phyloP scores from a whole-genome alignment of 2,329 filamentous ascomycete genomes.

The Trichoderma brevicompactum region DNA sequence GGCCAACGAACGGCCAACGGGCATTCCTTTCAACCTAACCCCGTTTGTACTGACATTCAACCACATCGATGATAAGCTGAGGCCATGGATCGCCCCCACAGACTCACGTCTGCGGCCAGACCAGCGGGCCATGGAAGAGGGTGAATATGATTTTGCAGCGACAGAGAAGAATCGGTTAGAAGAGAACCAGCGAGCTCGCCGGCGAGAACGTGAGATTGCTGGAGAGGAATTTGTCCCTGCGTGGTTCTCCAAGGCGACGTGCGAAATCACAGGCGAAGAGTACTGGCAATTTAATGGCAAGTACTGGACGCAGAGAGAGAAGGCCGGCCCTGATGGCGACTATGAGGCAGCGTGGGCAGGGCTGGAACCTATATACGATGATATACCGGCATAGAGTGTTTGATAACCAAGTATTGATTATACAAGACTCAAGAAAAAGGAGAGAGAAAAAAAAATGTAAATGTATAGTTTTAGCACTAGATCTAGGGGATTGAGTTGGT shows the following conservation, averaged over 20 bases:
- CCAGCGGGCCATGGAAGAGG: constrained; percentile 97
- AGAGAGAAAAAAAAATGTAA: constrained; percentile 7
- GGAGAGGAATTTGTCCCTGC: constrained; percentile 83
- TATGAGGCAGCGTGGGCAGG: constrained; percentile 65
- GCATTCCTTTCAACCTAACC: constrained; percentile 95
- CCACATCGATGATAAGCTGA: constrained; percentile 82
- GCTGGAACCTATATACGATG: constrained; percentile 74
- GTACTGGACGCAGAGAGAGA: constrained; percentile 80
- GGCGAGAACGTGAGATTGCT: constrained; percentile 71
- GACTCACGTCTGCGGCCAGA: constrained; percentile 93
- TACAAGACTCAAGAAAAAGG: not conserved
- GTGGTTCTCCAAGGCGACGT: constrained; percentile 79
- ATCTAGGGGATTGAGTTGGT: not conserved
- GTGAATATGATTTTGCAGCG: constrained; percentile 92
- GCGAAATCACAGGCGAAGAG: constrained; percentile 80
- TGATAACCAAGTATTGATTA: not conserved
- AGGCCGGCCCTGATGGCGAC: constrained; percentile 64
- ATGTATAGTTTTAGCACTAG: constrained; percentile 13
- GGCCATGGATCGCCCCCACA: constrained; percentile 80
- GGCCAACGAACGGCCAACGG: constrained; percentile 76
- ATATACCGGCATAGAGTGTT: constrained; percentile 29
- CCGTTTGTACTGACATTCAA: constrained; percentile 96
- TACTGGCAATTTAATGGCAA: constrained; percentile 89
- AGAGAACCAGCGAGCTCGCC: constrained; percentile 81
- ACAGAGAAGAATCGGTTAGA: constrained; percentile 94